Evolutionary conservation across 2,329 filamentous ascomycete species (phyloP).

Genomic region (Dothiorella sarmentorum): DNA sequence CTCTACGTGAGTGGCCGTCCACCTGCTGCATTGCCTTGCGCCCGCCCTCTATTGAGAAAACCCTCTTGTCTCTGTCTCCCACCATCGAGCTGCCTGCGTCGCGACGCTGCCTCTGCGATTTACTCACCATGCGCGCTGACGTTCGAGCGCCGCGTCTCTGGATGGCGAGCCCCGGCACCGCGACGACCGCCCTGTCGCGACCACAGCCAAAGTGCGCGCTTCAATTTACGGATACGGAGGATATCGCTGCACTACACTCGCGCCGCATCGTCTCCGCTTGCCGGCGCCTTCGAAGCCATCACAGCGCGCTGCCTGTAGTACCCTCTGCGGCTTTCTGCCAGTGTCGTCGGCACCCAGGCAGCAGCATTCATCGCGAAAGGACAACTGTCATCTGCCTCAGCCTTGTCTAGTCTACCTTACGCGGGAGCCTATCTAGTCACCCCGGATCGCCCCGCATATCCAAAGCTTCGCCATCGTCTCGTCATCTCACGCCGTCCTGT

Average conservation of each 20-base stretch:
- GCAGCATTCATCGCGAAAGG: background rate
- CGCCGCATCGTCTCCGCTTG: background rate
- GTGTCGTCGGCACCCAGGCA: background rate
- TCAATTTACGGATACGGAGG: constrained; percentile 8
- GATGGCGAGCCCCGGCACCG: background rate
- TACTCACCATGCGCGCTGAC: background rate
- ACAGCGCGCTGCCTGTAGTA: background rate
- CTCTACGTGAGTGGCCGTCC: constrained; percentile 10
- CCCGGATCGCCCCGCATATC: constrained; percentile 15
- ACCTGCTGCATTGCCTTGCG: background rate
- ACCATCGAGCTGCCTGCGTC: background rate
- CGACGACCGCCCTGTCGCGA: constrained; percentile 7
- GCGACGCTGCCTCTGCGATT: background rate
- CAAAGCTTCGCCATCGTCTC: constrained; percentile 11
- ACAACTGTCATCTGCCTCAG: constrained; percentile 14
- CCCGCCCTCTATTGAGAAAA: background rate
- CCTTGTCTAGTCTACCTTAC: constrained; percentile 14
- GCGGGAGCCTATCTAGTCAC: constrained; percentile 12
- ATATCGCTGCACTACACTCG: constrained; percentile 1
- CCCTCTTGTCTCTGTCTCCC: background rate
- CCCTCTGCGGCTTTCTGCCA: background rate
- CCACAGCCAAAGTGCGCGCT: constrained; percentile 4
- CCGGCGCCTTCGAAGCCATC: background rate
- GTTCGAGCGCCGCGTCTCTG: background rate
- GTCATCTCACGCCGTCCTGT: constrained; percentile 13